phyloP scores from a whole-genome alignment of 768 basidiomycete species.

The Lactarius sanguifluus region DNA sequence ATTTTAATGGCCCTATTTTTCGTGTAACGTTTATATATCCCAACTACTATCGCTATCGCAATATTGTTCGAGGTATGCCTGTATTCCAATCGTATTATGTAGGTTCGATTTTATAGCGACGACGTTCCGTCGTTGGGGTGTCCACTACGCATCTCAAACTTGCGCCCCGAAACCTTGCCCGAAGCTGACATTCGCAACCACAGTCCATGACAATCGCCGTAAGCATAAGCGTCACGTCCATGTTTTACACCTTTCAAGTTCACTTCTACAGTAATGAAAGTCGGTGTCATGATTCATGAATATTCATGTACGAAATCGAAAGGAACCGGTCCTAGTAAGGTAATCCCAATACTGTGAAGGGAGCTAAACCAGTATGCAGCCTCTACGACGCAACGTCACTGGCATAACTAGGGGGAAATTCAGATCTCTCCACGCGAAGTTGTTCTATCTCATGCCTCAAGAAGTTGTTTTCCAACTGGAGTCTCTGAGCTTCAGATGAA shows the following conservation, averaged over 20 bases:
- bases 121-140: too few species aligned
- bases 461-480: background rate
- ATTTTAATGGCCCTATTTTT: background rate
- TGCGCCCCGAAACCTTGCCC: too few species aligned
- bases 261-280: too few species aligned
- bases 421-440: background rate
- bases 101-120: background rate
- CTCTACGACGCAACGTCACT: background rate
- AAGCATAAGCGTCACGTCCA: too few species aligned
- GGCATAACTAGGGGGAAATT: background rate
- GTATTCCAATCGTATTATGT: slow-evolving; percentile 8
- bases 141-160: too few species aligned
- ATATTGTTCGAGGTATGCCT: slow-evolving; percentile 19
- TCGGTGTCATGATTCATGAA: too few species aligned
- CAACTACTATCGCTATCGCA: slow-evolving; percentile 18
- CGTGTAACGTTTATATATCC: slow-evolving; percentile 16
- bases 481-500: background rate
- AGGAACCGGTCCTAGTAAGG: too few species aligned
- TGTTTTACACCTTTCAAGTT: too few species aligned
- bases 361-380: background rate
- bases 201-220: too few species aligned
- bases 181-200: too few species aligned
- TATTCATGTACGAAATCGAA: too few species aligned
- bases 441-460: background rate
- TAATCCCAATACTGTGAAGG: too few species aligned